Conservation (phyloP, 169 alveolate genomes). For the Babesia caballi region DNA sequence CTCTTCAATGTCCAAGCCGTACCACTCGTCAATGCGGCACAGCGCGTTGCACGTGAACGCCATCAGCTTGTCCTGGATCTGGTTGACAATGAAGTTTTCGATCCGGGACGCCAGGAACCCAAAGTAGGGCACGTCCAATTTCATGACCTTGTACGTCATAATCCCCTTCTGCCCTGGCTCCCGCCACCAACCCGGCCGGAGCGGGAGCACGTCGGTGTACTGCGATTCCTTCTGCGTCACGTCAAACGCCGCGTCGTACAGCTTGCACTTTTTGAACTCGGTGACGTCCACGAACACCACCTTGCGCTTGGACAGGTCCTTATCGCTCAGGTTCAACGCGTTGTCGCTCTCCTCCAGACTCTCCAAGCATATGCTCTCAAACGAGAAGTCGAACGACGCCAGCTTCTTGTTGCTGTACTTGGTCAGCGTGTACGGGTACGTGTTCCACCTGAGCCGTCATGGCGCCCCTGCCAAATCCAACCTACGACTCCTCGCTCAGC, state of each 20-base stretch:
- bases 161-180: constrained; percentile 30
- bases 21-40: constrained; percentile 73
- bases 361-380: constrained; percentile 32
- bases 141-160: constrained; percentile 72
- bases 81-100: constrained; percentile 68
- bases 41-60: constrained; percentile 69
- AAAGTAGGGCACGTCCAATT: constrained; percentile 75
- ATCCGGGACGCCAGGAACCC: constrained; percentile 74
- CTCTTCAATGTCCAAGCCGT: constrained; percentile 63
- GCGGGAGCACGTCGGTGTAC: constrained; percentile 28
- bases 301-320: constrained; percentile 39
- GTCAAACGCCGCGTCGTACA: constrained; percentile 43
- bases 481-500: constrained; percentile 61
- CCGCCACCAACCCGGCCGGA: constrained; percentile 36
- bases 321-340: constrained; percentile 27
- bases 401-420: constrained; percentile 46
- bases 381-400: constrained; percentile 43
- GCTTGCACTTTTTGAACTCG: constrained; percentile 47
- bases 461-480: not conserved
- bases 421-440: constrained; percentile 46
- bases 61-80: constrained; percentile 66
- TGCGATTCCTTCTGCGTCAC: constrained; percentile 23
- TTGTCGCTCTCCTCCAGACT: constrained; percentile 33
- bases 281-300: constrained; percentile 41
- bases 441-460: constrained; percentile 30